Evolutionary conservation across 371 early-diverging fungal species (phyloP), one percentile per base, ranked within the genome.

Genomic region (Actinomortierella wolfii): DNA sequence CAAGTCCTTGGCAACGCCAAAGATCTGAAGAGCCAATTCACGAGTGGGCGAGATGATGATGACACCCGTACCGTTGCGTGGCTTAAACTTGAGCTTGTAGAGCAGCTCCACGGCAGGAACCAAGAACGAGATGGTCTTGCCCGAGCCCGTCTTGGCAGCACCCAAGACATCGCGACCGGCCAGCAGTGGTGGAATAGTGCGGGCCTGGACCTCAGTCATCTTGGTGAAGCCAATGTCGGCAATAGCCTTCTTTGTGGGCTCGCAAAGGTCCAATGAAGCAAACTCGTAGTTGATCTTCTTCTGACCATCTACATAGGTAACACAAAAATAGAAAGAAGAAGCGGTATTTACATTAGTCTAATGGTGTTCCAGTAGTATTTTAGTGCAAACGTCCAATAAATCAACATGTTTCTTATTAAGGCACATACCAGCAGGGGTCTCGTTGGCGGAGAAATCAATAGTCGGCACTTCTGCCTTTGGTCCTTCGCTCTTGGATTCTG

Each of bases 21-120:
- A 96, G 65, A 99, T 99, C 80, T 99, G 99, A 57, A 99, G 83
- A 34, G 99, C 98, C 55, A 99, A 86, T 83, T 99, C 99, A 76
- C 99, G 91, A 42, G 99, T 99, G 20, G 99, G 99, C 11, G 98
- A 91, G 56, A 99, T 96, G 60, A 99, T 88, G 51, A 99, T 79
- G 21, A 94, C 92, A 55, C 98, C 98, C 1, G 98, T 97, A 56
- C 89, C 99, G 68, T 97, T 97, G 76, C 97, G 89, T 25, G 98
- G 94, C 84, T 97, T 97, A 65, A 89, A 88, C 66, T 71, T 71
- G 66, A 94, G 81, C 60, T 83, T 90, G 61, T 85, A 82, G 28
- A 99, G 81, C 57, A 95, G 68, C 71, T 99, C 97, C 45, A 99
- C 81, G 17, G 97, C 96, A 43, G 99, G 99, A 39, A 99, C 87